phyloP scores from a whole-genome alignment of 1,139 yeast species.

The Saccharomyces hybrid region DNA sequence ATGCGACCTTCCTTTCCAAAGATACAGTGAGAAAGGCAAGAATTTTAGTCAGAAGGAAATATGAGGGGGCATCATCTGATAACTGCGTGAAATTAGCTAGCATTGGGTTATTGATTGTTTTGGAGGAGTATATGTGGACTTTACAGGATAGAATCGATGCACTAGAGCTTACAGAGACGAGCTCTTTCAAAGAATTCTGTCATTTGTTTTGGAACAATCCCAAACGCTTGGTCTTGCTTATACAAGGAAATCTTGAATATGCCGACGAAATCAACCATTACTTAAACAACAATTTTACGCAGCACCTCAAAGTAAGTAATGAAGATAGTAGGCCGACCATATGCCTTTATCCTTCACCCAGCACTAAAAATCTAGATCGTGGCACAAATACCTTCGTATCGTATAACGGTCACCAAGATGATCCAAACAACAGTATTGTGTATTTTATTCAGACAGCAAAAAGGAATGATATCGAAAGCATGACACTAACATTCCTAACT shows the following conservation, averaged over 20 bases:
- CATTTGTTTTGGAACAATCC: slow-evolving; percentile 21
- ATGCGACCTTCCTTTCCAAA: slow-evolving; percentile 21
- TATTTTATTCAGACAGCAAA: slow-evolving; percentile 51
- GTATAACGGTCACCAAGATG: slow-evolving; percentile 34
- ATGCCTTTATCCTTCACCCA: neutral
- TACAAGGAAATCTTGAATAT: slow-evolving; percentile 43
- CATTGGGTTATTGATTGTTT: slow-evolving; percentile 41
- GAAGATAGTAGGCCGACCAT: neutral
- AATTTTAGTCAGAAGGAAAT: slow-evolving; percentile 38
- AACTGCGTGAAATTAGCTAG: slow-evolving; percentile 41
- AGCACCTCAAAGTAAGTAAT: slow-evolving; percentile 11
- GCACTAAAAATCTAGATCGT: slow-evolving; percentile 25
- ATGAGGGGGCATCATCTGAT: slow-evolving; percentile 35
- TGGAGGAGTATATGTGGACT: slow-evolving; percentile 49
- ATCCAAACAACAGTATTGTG: slow-evolving; percentile 44
- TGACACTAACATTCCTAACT: slow-evolving; percentile 40
- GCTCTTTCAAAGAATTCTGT: slow-evolving; percentile 30
- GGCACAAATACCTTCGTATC: slow-evolving; percentile 35
- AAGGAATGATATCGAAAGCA: slow-evolving; percentile 32
- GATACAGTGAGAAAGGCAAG: slow-evolving; percentile 40
- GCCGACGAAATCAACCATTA: slow-evolving; percentile 24
- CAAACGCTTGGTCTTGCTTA: slow-evolving; percentile 38
- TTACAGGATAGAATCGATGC: slow-evolving; percentile 47
- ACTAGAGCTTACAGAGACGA: slow-evolving; percentile 50
- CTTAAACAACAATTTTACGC: slow-evolving; percentile 16